Base-by-base conservation (phyloP, 371 early-diverging fungal genomes). In the Blastocladiella emersonii region DNA sequence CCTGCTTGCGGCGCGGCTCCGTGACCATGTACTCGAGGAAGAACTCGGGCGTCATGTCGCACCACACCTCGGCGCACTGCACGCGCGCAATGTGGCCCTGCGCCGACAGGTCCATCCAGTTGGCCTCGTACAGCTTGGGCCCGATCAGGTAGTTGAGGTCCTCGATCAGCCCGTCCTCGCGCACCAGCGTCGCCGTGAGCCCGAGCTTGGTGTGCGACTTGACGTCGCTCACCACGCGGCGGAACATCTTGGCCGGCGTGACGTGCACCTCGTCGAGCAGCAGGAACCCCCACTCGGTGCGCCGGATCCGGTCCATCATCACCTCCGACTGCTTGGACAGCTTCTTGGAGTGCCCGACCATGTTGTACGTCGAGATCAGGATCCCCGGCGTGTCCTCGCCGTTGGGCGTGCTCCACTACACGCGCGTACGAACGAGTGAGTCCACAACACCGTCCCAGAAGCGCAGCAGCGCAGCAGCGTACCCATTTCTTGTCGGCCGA, bases 251-350 rank as follows among this genome's bases (percentile, higher is more conserved):
- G 49, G 99, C 99, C 12, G 99, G 99, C 8, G 98, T 98, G 51
- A 99, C 99, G 71, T 99, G 99, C 10, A 99, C 99, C 75, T 99
- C 99, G 71, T 99, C 99, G 30, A 99, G 78, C 6, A 99, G 69
- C 64, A 99, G 71, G 62, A 99, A 86, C 0, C 99, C 99, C 99
- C 99, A 99, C 75, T 99, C 99, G 35, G 86, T 88, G 27, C 79
- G 76, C 56, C 82, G 79, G 51, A 99, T 75, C 65, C 90, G 92
- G 56, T 97, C 91, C 93, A 99, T 95, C 86, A 98, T 93, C 67
- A 92, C 90, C 69, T 92, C 87, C 0, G 99, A 89, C 63, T 96
- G 97, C 68, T 90, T 85, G 0, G 98, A 95, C 53, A 99, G 84
- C 69, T 97, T 95, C 30, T 96, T 90, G 23, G 85, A 85, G 72